Evolutionary conservation across 2,329 filamentous ascomycete species (phyloP).

Genomic region (Myriosclerotinia curreyana): DNA sequence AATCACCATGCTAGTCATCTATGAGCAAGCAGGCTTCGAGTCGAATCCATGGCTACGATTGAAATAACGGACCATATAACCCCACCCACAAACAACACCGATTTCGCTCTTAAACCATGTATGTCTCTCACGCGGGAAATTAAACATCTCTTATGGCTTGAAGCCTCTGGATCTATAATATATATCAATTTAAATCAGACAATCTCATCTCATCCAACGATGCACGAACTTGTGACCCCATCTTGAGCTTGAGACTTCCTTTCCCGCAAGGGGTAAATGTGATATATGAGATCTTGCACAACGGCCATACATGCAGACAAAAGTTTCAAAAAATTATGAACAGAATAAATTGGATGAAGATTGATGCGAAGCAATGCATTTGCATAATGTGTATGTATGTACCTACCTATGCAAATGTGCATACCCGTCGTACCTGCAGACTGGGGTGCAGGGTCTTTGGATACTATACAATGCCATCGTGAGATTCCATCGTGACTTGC

Average conservation of each 20-base stretch:
- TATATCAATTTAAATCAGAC: not conserved
- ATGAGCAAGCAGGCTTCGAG: too few relatives aligned
- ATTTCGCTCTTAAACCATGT: not conserved
- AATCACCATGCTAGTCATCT: not conserved
- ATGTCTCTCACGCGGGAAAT: conserved; percentile 1
- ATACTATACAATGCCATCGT: not conserved
- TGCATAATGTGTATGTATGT: not conserved
- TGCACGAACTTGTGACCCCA: not conserved
- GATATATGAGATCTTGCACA: not conserved
- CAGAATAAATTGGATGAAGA: too few relatives aligned
- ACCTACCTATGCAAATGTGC: not conserved
- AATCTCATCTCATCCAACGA: not conserved
- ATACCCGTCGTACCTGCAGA: conserved; percentile 17
- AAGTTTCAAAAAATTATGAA: too few relatives aligned
- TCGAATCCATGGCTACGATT: not conserved
- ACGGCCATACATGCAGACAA: conserved; percentile 10
- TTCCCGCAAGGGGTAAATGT: conserved; percentile 12
- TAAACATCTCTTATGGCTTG: not conserved
- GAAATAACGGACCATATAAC: not conserved
- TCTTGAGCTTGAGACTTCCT: not conserved
- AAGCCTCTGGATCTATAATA: not conserved
- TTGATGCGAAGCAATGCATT: not conserved
- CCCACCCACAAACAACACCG: not conserved
- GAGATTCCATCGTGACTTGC: not conserved
- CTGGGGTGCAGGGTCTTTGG: conserved; percentile 2